Percentiles rank a stretch among this genome's conserved stretches.
Conservation (phyloP, 2,329 filamentous ascomycete species). For the Lithohypha guttulata region DNA sequence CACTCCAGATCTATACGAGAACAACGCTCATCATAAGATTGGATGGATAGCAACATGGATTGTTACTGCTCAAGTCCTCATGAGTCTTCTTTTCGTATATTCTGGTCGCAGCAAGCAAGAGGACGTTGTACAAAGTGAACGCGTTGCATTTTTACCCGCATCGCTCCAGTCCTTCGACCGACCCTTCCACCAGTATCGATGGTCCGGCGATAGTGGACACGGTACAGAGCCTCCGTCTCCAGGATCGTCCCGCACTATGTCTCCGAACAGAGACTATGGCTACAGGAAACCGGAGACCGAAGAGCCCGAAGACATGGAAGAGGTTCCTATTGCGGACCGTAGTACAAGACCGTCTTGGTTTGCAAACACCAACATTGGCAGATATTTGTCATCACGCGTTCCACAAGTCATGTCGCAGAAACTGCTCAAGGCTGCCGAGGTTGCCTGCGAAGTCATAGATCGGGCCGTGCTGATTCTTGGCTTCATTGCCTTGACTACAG, state of each 20-base stretch:
- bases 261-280: constrained; percentile 41
- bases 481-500: constrained; percentile 61
- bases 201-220: constrained; percentile 63
- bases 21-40: constrained; percentile 78
- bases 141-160: constrained; percentile 52
- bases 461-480: constrained; percentile 67
- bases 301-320: constrained; percentile 36
- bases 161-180: constrained; percentile 41
- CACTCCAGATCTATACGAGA: constrained; percentile 76
- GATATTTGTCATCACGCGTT: constrained; percentile 44
- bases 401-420: constrained; percentile 43
- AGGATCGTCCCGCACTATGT: constrained; percentile 50
- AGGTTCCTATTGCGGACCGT: constrained; percentile 31
- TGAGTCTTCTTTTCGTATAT: constrained; percentile 56
- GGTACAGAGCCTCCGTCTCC: constrained; percentile 63
- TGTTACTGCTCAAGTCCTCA: constrained; percentile 55
- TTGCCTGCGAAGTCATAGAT: constrained; percentile 60
- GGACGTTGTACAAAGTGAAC: constrained; percentile 35
- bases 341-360: constrained; percentile 26
- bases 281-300: constrained; percentile 28
- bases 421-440: constrained; percentile 46
- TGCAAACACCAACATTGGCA: constrained; percentile 35
- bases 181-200: constrained; percentile 39
- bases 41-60: constrained; percentile 76
- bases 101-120: constrained; percentile 37